Evolutionary conservation across 2,329 filamentous ascomycete species (phyloP).

Genomic region (Venturia aucupariae): DNA sequence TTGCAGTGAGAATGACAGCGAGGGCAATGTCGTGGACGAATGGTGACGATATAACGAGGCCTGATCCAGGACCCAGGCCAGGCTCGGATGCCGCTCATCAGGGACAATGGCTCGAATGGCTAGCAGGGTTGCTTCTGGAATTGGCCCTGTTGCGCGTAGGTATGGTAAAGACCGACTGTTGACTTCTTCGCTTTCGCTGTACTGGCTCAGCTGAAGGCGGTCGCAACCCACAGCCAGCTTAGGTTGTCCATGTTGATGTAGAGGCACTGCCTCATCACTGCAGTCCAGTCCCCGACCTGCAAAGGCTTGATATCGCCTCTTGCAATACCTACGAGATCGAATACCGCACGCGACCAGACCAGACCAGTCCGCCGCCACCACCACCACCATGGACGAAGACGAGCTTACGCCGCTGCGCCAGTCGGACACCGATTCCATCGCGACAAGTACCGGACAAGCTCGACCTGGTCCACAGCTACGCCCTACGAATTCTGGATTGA

Average conservation of each 20-base stretch:
- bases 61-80: background rate
- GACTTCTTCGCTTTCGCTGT: background rate
- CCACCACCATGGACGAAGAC: constrained; percentile 3
- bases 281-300: too few relatives aligned
- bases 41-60: background rate
- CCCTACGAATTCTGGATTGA: background rate
- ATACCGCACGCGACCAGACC: background rate
- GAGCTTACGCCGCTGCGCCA: background rate
- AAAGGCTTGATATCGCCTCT: constrained; percentile 3
- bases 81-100: background rate
- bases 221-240: background rate
- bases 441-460: background rate
- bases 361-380: too few relatives aligned
- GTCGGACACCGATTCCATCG: background rate
- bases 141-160: background rate
- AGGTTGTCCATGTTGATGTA: background rate
- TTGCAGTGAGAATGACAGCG: background rate
- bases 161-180: background rate
- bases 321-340: background rate
- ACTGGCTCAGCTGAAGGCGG: background rate
- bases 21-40: background rate
- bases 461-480: background rate
- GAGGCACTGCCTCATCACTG: background rate
- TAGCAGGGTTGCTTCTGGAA: background rate
- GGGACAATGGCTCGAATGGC: background rate